A percentile compares a stretch with the other conserved stretches of the same genome.
Evolutionary conservation across 805 yeast species (phyloP).

Genomic region (Saccharomycopsis babjevae): DNA sequence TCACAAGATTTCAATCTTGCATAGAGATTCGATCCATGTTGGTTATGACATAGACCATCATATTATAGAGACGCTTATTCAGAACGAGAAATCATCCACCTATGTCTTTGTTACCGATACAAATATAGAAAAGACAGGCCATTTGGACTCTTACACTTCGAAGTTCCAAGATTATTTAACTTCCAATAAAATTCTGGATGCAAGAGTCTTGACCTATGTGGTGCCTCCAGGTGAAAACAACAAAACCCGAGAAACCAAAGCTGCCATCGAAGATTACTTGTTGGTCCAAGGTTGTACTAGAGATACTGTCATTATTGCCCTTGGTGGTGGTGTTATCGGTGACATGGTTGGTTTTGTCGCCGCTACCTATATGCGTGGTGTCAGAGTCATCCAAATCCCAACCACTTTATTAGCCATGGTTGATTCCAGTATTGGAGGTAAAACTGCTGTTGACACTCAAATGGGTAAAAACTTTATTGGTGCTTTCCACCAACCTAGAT

Average conservation of each 20-base stretch:
- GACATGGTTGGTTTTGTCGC: constrained; percentile 99
- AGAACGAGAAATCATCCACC: constrained; percentile 67
- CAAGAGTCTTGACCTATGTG: constrained; percentile 62
- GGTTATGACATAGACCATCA: constrained; percentile 75
- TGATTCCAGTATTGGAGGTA: constrained; percentile 96
- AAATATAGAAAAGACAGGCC: constrained; percentile 60
- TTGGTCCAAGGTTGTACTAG: constrained; percentile 82
- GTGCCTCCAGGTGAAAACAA: constrained; percentile 91
- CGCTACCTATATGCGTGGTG: constrained; percentile 99
- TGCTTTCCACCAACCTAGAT: constrained; percentile 93
- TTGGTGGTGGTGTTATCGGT: constrained; percentile 98
- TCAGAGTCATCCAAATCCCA: constrained; percentile 86
- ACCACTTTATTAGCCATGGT: constrained; percentile 94
- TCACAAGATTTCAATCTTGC: constrained; percentile 64
- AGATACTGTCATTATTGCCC: constrained; percentile 87
- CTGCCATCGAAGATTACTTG: constrained; percentile 83
- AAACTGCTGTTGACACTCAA: constrained; percentile 96
- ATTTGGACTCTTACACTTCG: constrained; percentile 37
- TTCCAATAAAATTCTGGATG: constrained; percentile 32
- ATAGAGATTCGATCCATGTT: constrained; percentile 76
- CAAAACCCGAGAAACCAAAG: constrained; percentile 83
- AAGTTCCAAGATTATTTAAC: constrained; percentile 33
- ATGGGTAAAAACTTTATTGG: constrained; percentile 93
- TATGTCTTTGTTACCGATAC: constrained; percentile 86
- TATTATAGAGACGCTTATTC: constrained; percentile 57